These are phyloP conservation scores for Coelastrella sp. DNA, from an alignment of 139 green algal genomes.

Conservation along the genomic window DNA sequence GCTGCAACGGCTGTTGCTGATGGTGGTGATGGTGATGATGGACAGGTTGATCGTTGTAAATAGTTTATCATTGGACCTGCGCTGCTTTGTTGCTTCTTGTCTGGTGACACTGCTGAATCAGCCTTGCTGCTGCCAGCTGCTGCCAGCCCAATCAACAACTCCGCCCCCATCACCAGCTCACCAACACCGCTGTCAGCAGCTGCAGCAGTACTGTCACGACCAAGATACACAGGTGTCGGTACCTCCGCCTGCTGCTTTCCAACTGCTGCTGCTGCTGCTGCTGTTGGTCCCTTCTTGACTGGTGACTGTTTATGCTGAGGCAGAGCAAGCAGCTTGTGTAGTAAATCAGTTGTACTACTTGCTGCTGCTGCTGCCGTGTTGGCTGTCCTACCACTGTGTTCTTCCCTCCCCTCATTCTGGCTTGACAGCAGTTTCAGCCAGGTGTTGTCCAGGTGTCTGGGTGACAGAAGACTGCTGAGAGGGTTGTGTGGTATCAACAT, in stretches of 20 bases:
- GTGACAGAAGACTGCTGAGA: conserved; percentile 5
- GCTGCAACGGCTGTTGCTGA: conserved; percentile 11
- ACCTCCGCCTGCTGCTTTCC: no score
- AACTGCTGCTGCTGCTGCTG: conserved; percentile 10
- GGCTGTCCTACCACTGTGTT: conserved; percentile 3
- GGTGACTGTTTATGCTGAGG: no score
- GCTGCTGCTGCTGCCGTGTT: conserved; percentile 9
- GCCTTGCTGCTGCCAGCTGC: conserved; percentile 10
- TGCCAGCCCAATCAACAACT: conserved; percentile 36
- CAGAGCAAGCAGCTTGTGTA: not conserved
- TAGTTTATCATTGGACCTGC: no score
- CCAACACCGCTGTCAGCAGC: not conserved
- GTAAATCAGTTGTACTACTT: not conserved
- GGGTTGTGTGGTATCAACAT: not conserved
- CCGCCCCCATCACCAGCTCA: not conserved
- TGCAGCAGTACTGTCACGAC: not conserved
- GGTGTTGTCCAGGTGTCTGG: not conserved
- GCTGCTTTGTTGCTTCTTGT: not conserved
- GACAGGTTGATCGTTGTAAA: no score
- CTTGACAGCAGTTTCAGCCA: not conserved
- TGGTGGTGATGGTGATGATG: not conserved
- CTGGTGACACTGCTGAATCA: not conserved
- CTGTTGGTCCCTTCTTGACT: not conserved
- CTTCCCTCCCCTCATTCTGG: not conserved
- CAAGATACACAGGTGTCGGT: no score